Conservation (phyloP, 169 alveolate genomes). For the Cryptosporidium felis region DNA sequence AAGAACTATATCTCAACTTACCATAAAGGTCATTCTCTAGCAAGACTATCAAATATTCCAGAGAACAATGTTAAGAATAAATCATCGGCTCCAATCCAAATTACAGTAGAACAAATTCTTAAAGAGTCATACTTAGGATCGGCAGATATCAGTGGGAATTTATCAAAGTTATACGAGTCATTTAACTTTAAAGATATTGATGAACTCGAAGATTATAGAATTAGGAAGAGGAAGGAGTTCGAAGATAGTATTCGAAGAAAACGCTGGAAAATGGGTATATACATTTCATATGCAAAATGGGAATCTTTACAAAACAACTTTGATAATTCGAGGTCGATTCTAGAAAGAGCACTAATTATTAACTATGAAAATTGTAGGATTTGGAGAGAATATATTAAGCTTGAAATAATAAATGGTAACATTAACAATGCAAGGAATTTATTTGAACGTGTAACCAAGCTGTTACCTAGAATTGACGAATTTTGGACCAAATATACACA, state of each 20-base stretch:
- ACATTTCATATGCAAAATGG: slow-evolving; percentile 94
- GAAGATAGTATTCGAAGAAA: slow-evolving; percentile 95
- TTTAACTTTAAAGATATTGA: slow-evolving; percentile 88
- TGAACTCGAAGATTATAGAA: slow-evolving; percentile 92
- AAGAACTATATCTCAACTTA: slow-evolving; percentile 40
- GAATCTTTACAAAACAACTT: slow-evolving; percentile 95
- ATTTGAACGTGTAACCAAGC: slow-evolving; percentile 96
- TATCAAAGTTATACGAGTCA: slow-evolving; percentile 1
- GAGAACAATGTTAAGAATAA: slow-evolving; percentile 89
- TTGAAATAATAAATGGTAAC: slow-evolving; percentile 96
- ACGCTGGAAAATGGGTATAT: slow-evolving; percentile 94
- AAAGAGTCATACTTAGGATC: slow-evolving; percentile 81
- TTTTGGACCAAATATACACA: slow-evolving; percentile 98
- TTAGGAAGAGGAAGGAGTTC: slow-evolving; percentile 93
- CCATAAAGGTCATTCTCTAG: not conserved
- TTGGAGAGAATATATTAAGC: slow-evolving; percentile 97
- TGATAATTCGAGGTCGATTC: slow-evolving; percentile 93
- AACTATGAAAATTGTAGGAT: slow-evolving; percentile 92
- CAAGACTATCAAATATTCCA: slow-evolving; percentile 60
- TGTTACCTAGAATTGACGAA: slow-evolving; percentile 96
- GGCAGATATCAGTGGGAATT: not conserved
- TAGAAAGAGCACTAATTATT: slow-evolving; percentile 96
- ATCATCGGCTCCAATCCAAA: slow-evolving; percentile 96
- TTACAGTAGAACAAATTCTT: slow-evolving; percentile 98
- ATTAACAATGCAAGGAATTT: slow-evolving; percentile 96